Conservation (phyloP, 768 basidiomycete genomes). For the Termitomyces titanicus region DNA sequence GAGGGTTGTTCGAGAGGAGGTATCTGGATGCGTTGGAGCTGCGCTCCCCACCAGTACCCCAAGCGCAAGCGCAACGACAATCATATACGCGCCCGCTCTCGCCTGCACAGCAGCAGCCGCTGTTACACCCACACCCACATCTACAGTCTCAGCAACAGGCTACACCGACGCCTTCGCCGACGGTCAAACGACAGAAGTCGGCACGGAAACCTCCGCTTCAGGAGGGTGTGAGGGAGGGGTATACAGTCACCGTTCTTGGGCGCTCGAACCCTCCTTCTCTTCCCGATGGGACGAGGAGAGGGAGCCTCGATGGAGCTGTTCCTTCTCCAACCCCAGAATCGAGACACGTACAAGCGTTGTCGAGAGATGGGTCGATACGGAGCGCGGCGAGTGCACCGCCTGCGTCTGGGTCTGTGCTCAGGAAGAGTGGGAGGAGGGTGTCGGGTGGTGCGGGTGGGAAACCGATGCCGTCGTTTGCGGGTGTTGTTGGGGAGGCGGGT, state of each 20-base stretch:
- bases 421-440: slow-evolving; percentile 14
- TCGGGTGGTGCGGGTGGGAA: slow-evolving; percentile 6
- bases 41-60: too few relatives aligned
- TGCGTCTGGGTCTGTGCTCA: neutral
- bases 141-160: neutral
- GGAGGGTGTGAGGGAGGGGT: neutral
- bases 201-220: neutral
- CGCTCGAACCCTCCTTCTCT: neutral
- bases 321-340: too few relatives aligned
- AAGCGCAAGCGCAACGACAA: neutral
- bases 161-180: neutral
- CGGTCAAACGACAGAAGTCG: neutral
- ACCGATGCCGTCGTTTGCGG: slow-evolving; percentile 46
- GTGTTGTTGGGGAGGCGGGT: slow-evolving; percentile 11
- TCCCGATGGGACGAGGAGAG: neutral
- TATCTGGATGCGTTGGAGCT: neutral
- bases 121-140: neutral
- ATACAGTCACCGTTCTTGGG: neutral
- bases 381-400: slow-evolving; percentile 29
- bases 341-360: too few relatives aligned
- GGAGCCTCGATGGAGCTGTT: neutral
- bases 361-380: slow-evolving; percentile 17
- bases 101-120: neutral
- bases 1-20: neutral
- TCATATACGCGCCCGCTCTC: too few relatives aligned